Percentiles rank a stretch among this genome's conserved stretches.
Conservation (phyloP, 148 eudicot species). For the Euryodendron excelsum region DNA sequence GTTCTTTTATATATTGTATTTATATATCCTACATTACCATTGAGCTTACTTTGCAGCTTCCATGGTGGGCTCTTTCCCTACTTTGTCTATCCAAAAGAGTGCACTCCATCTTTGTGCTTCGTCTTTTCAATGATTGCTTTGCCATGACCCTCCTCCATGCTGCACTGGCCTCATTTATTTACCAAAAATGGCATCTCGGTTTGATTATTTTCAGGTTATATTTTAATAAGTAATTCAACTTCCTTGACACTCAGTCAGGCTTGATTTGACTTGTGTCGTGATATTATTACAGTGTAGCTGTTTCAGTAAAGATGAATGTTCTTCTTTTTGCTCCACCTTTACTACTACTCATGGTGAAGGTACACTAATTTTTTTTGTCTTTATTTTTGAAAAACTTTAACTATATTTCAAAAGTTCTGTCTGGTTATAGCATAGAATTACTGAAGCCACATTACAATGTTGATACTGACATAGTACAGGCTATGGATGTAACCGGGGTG, state of each 20-base stretch:
- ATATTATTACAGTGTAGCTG: constrained; percentile 69
- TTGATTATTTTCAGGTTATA: constrained; percentile 81
- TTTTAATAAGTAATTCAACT: neutral
- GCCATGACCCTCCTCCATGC: constrained; percentile 89
- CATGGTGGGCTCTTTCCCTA: constrained; percentile 97
- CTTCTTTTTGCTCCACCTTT: constrained; percentile 96
- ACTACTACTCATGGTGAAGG: constrained; percentile 84
- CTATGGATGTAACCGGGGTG: constrained; percentile 78
- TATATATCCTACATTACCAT: neutral
- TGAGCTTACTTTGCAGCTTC: constrained; percentile 57
- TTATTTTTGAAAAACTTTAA: neutral
- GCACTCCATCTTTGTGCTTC: constrained; percentile 93
- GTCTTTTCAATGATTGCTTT: constrained; percentile 92
- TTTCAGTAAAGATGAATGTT: constrained; percentile 96
- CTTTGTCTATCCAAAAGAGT: constrained; percentile 84
- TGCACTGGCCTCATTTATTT: constrained; percentile 62
- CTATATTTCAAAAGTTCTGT: neutral
- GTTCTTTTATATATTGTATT: constrained; percentile 4
- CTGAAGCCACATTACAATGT: constrained; percentile 7
- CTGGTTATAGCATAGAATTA: neutral
- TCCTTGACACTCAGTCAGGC: neutral
- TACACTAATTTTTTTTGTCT: constrained; percentile 17
- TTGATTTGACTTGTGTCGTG: constrained; percentile 19
- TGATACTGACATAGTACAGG: constrained; percentile 44
- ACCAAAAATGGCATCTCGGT: constrained; percentile 79